Percentiles rank a stretch among this genome's conserved stretches.
Conservation (phyloP, 2,329 filamentous ascomycete genomes). For the Colletotrichum sp. region DNA sequence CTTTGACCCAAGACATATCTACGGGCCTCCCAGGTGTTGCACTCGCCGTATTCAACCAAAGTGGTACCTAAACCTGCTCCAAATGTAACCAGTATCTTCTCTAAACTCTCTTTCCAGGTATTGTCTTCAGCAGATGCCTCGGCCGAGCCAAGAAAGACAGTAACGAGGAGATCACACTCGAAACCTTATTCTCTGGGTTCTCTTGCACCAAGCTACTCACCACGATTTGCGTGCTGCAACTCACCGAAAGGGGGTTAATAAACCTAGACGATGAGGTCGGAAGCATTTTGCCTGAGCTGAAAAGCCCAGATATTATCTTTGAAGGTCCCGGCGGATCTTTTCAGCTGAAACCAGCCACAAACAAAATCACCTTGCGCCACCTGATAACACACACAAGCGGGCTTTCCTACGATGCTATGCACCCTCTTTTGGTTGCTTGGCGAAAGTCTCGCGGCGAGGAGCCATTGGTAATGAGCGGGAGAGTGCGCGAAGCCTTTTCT, state of each 20-base stretch:
- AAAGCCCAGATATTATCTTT: neutral
- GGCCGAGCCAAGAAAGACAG: neutral
- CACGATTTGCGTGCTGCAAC: neutral
- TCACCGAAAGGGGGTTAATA: neutral
- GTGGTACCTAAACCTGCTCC: neutral
- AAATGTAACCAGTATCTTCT: neutral
- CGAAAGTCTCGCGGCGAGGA: slow-evolving; percentile 38
- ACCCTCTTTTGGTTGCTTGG: slow-evolving; percentile 24
- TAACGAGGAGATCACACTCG: neutral
- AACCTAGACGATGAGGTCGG: neutral
- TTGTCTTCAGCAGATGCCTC: neutral
- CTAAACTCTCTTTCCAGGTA: neutral
- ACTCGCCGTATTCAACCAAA: neutral
- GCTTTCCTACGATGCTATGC: slow-evolving; percentile 41
- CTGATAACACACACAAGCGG: slow-evolving; percentile 54
- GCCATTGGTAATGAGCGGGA: slow-evolving; percentile 17
- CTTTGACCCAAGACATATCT: neutral
- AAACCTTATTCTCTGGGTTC: neutral
- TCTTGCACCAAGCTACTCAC: neutral
- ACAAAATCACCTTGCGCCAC: neutral
- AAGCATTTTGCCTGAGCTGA: neutral
- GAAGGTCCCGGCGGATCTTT: neutral
- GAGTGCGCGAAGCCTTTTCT: neutral
- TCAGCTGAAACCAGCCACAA: neutral
- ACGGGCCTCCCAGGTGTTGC: neutral